phyloP scores from a whole-genome alignment of 345 rosid species.

The Moricandia arvensis region DNA sequence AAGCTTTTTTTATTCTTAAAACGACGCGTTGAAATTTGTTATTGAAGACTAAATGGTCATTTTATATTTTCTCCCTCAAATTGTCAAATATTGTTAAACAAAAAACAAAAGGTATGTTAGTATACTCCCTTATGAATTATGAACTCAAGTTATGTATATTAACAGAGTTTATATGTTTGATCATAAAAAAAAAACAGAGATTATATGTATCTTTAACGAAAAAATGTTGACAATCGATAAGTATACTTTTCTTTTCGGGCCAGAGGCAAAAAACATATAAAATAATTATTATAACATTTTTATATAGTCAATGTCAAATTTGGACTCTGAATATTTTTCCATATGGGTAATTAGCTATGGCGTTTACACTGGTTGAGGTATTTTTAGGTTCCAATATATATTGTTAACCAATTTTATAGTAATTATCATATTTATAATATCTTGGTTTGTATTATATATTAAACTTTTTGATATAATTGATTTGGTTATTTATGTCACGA shows the following conservation, averaged over 20 bases:
- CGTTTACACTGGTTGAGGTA: background rate
- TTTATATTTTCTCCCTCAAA: background rate
- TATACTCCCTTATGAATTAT: no score
- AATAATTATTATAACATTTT: background rate
- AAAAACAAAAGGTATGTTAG: no score
- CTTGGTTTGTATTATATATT: no score
- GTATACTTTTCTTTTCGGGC: background rate
- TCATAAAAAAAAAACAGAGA: no score
- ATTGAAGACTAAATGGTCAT: constrained; percentile 8
- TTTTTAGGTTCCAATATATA: background rate
- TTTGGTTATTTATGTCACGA: no score
- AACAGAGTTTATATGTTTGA: background rate
- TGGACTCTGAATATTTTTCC: background rate
- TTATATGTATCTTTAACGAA: background rate
- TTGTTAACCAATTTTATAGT: no score
- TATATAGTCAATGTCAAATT: background rate
- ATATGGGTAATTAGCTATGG: background rate
- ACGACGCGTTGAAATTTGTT: constrained; percentile 3
- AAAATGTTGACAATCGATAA: background rate
- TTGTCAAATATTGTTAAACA: background rate
- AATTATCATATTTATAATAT: no score
- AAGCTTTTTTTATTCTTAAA: background rate
- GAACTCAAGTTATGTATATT: background rate
- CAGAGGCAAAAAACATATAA: background rate
- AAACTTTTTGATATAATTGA: no score